A percentile compares a stretch with the other conserved stretches of the same genome.
phyloP scores from a whole-genome alignment of 2,329 filamentous ascomycete species.

The Tolypocladium capitatum region DNA sequence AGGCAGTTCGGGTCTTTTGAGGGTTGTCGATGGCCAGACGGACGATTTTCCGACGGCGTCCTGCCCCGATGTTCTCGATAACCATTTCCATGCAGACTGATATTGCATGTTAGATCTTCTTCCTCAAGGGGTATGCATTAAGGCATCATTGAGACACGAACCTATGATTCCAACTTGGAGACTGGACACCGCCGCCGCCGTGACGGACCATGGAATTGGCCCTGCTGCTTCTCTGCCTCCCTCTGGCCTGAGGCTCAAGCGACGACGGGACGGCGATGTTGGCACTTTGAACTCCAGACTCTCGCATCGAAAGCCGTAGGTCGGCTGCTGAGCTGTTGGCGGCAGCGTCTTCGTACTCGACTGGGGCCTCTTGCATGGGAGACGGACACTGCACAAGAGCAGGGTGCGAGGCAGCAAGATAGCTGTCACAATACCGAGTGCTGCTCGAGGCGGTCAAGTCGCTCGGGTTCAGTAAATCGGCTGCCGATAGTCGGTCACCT shows the following conservation, averaged over 20 bases:
- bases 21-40: neutral
- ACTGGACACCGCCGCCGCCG: neutral
- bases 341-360: neutral
- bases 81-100: neutral
- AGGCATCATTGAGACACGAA: neutral
- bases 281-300: neutral
- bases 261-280: neutral
- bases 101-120: neutral
- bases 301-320: neutral
- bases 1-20: neutral
- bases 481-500: conserved; percentile 24
- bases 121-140: neutral
- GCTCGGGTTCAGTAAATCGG: conserved; percentile 22
- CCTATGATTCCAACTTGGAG: conserved; percentile 5
- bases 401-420: conserved; percentile 14
- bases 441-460: conserved; percentile 3
- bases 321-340: neutral
- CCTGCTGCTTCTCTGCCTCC: neutral
- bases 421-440: conserved; percentile 17
- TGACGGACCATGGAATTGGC: conserved; percentile 3
- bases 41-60: neutral
- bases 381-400: neutral
- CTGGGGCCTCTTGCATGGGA: neutral
- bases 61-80: neutral
- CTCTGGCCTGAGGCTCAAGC: neutral